Base-by-base conservation (phyloP, 1,139 yeast species). In the Debaryomyces psychrophilus region DNA sequence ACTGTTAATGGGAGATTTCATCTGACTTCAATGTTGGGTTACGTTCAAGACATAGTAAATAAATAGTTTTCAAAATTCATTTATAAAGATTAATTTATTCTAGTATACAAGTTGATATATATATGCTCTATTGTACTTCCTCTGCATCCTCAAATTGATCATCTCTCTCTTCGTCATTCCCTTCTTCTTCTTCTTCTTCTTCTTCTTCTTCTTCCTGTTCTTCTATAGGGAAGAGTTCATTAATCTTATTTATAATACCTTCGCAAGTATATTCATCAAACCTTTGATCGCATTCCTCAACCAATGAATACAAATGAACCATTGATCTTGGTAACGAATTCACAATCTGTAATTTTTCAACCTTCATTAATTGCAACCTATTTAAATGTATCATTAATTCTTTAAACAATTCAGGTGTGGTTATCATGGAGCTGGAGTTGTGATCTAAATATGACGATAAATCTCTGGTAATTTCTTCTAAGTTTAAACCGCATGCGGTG, bases 201-300 rank as follows among this genome's bases (percentile, higher is more conserved):
- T 45, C 60, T 26, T 46, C 62, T 14, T 59, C 74, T 2, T 54
- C 73, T 9, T 61, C 73, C 15, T 56, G 66, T 20, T 68, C 73
- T 11, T 60, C 67, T 2, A 60, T 48, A 0, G 87, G 87, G 58
- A 83, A 79, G 46, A 78, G 62, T 37, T 68, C 41, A 25, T 68
- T 59, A 25, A 87, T 73, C 48, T 81, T 73, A 2, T 64, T 75
- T 14, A 87, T 52, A 2, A 90, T 77, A 2, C 69, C 68, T 42
- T 81, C 79, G 46, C 87, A 76, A 48, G 82, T 77, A 1, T 81
- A 86, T 48, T 85, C 87, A 17, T 73, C 67, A 57, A 90, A 85
- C 53, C 98, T 73, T 54, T 81, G 84, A 55, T 92, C 98, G 64
- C 97, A 92, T 63, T 93, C 98, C 60, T 93, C 99, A 3, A 93